These are phyloP conservation scores for Dendrobium catenatum DNA, from an alignment of 106 monocot genomes.

Conservation along the genomic window DNA sequence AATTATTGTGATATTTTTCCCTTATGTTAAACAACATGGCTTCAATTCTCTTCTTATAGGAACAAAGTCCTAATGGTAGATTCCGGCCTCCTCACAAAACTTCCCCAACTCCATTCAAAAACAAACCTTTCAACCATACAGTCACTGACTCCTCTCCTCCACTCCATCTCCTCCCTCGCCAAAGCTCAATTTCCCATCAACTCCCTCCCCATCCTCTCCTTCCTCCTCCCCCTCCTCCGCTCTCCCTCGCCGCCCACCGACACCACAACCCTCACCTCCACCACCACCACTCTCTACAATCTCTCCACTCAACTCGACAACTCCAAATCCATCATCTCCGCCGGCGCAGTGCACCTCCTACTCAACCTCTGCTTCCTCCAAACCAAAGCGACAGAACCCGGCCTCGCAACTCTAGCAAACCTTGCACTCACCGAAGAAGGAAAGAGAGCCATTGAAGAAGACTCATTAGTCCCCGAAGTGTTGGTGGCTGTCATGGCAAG, in stretches of 20 bases:
- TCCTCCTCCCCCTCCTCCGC: constrained; percentile 27
- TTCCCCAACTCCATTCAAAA: constrained; percentile 19
- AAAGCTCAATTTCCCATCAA: constrained; percentile 31
- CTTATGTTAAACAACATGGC: not conserved
- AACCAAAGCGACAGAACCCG: constrained; percentile 14
- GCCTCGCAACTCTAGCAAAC: constrained; percentile 41
- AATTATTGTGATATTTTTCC: not conserved
- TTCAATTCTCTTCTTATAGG: constrained; percentile 22
- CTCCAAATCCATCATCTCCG: constrained; percentile 30
- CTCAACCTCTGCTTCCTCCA: constrained; percentile 15
- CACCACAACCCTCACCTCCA: constrained; percentile 15
- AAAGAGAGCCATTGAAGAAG: constrained; percentile 37
- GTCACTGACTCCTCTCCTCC: constrained; percentile 39
- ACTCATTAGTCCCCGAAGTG: constrained; percentile 21
- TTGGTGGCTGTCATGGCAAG: constrained; percentile 39
- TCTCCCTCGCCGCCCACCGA: not conserved
- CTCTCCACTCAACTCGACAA: constrained; percentile 58
- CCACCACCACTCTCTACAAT: constrained; percentile 41
- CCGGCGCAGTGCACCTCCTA: constrained; percentile 34
- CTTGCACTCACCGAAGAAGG: constrained; percentile 29
- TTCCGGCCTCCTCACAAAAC: constrained; percentile 46
- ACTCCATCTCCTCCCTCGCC: constrained; percentile 51
- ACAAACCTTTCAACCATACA: constrained; percentile 10
- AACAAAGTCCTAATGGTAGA: constrained; percentile 64
- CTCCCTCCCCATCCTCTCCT: constrained; percentile 35